Conservation (phyloP, 2,329 filamentous ascomycete species). For the Chrysosporium queenslandicum region DNA sequence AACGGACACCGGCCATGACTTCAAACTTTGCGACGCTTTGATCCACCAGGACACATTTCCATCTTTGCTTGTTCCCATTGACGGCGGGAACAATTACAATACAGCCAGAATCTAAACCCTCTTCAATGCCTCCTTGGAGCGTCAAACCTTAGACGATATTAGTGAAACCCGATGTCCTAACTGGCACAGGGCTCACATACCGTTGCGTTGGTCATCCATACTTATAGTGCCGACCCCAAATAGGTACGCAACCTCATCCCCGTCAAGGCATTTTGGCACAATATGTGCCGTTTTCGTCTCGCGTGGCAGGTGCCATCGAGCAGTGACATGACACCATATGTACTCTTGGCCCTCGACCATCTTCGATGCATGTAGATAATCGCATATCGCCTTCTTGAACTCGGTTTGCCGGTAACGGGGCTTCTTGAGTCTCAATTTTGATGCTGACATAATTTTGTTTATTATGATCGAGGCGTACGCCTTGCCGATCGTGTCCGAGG, state of each 20-base stretch:
- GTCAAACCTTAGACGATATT: too few relatives aligned
- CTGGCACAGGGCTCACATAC: too few relatives aligned
- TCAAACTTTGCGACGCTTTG: background rate
- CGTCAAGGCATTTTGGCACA: background rate
- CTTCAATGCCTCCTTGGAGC: background rate
- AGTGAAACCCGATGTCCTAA: too few relatives aligned
- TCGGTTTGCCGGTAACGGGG: constrained; percentile 3
- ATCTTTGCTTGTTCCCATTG: background rate
- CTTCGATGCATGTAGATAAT: background rate
- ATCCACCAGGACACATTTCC: constrained; percentile 1
- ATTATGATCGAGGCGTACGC: background rate
- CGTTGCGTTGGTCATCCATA: constrained; percentile 3
- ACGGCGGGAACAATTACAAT: constrained; percentile 3
- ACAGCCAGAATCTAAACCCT: background rate
- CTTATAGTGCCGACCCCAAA: background rate
- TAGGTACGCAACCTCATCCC: background rate
- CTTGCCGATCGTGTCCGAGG: background rate
- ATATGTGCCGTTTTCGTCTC: background rate
- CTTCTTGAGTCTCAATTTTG: background rate
- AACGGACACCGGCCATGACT: background rate
- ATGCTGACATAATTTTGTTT: background rate
- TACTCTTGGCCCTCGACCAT: background rate
- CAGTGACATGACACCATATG: background rate
- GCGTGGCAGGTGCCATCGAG: background rate
- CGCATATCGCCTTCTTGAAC: background rate